These are phyloP conservation scores for Penicillium daleae DNA, from an alignment of 495 filamentous ascomycete genomes.

Conservation along the genomic window DNA sequence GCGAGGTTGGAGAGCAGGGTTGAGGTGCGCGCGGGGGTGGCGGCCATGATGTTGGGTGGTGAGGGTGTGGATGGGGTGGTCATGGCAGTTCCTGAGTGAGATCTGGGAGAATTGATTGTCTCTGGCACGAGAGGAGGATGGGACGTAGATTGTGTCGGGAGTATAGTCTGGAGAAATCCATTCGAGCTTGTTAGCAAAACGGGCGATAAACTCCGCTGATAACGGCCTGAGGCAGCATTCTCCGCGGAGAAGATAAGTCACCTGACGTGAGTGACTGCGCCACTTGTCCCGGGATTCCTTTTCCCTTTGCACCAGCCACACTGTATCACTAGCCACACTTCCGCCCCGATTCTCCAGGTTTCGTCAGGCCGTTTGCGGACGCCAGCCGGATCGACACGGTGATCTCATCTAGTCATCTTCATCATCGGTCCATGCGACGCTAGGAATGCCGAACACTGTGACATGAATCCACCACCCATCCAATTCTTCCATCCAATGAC, in stretches of 20 bases:
- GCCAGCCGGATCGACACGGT: slow-evolving; percentile 11
- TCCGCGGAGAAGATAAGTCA: slow-evolving; percentile 22
- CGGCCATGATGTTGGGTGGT: slow-evolving; percentile 36
- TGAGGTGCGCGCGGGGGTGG: slow-evolving; percentile 42
- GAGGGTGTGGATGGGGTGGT: slow-evolving; percentile 22
- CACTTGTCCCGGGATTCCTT: not conserved
- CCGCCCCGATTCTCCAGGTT: not conserved
- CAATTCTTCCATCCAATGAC: not conserved
- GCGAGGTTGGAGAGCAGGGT: slow-evolving; percentile 45
- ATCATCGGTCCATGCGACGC: slow-evolving; percentile 24
- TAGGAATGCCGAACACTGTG: slow-evolving; percentile 19
- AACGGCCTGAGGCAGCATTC: slow-evolving; percentile 23
- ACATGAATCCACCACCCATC: slow-evolving; percentile 6
- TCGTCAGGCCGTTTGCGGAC: slow-evolving; percentile 24
- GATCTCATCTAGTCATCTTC: slow-evolving; percentile 21
- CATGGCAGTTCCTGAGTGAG: too few relatives aligned
- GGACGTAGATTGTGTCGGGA: not conserved
- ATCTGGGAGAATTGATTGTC: too few relatives aligned
- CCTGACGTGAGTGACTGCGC: slow-evolving; percentile 1
- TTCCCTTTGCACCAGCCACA: not conserved
- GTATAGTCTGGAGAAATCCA: slow-evolving; percentile 2
- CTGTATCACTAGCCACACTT: not conserved
- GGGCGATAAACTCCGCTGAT: slow-evolving; percentile 10
- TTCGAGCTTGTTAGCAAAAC: not conserved
- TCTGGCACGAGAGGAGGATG: too few relatives aligned